A percentile compares a stretch with the other conserved stretches of the same genome.
phyloP scores from a whole-genome alignment of 2,329 filamentous ascomycete species.

The Neonectria faginata region DNA sequence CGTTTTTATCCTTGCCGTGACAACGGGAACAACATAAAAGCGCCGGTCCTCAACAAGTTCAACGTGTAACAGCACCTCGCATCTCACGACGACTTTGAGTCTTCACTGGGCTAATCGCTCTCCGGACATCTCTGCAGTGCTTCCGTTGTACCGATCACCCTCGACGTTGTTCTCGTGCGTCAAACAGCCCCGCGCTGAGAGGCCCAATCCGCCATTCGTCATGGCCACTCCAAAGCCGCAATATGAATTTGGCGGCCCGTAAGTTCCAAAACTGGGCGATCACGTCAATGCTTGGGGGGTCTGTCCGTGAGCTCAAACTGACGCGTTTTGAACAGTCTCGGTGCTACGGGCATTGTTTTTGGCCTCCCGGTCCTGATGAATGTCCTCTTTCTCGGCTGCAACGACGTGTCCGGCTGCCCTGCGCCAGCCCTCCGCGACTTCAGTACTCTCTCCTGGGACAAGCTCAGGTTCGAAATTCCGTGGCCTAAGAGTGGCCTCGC shows the following conservation, averaged over 20 bases:
- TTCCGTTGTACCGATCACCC: neutral
- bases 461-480: conserved; percentile 78
- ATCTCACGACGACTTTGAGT: neutral
- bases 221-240: conserved; percentile 32
- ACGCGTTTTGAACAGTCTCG: conserved; percentile 63
- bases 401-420: conserved; percentile 88
- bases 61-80: neutral
- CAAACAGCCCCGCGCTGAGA: neutral
- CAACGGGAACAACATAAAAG: conserved; percentile 1
- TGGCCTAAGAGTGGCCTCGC: conserved; percentile 77
- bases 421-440: conserved; percentile 80
- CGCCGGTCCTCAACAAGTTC: conserved; percentile 2
- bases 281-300: neutral
- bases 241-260: conserved; percentile 53
- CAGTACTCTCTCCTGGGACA: conserved; percentile 72
- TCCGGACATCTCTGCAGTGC: neutral
- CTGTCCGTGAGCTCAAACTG: neutral
- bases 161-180: neutral
- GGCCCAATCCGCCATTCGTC: neutral
- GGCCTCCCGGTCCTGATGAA: conserved; percentile 82
- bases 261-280: conserved; percentile 25
- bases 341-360: conserved; percentile 79
- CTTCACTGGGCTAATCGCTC: too few species aligned
- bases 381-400: conserved; percentile 82
- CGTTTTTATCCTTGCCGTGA: conserved; percentile 25